Percentiles rank a stretch among this genome's conserved stretches.
phyloP scores from a whole-genome alignment of 2,329 filamentous ascomycete genomes.

The Bipolaris sorokiniana region DNA sequence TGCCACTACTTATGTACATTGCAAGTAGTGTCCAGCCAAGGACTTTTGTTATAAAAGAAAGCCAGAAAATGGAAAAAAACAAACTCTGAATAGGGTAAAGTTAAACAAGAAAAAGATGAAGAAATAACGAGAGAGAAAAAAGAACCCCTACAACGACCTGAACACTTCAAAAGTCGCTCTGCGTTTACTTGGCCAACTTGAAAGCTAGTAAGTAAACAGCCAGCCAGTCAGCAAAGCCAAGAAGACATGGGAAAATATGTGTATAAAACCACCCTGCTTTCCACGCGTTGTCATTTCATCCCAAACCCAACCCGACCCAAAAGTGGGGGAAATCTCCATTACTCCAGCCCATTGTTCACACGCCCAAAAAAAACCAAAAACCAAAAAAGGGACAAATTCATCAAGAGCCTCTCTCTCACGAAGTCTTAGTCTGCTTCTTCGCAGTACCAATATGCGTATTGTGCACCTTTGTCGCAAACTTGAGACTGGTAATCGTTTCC shows the following conservation, averaged over 20 bases:
- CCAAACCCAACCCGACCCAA: too few relatives aligned
- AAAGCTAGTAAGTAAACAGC: not conserved
- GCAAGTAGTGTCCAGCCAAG: too few relatives aligned
- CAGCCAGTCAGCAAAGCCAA: not conserved
- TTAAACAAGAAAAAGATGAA: too few relatives aligned
- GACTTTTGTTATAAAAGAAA: too few relatives aligned
- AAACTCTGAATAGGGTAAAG: too few relatives aligned
- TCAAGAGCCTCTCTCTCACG: not conserved
- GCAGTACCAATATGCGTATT: slow-evolving; percentile 93
- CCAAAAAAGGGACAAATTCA: not conserved
- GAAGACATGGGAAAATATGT: not conserved
- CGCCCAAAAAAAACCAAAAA: not conserved
- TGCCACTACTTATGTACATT: too few relatives aligned
- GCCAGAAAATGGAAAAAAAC: too few relatives aligned
- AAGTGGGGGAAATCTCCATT: too few relatives aligned
- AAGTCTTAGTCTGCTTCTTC: slow-evolving; percentile 71
- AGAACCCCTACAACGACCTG: not conserved
- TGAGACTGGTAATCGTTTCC: slow-evolving; percentile 91
- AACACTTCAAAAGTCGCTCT: slow-evolving; percentile 4
- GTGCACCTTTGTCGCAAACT: slow-evolving; percentile 94
- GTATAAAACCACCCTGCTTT: not conserved
- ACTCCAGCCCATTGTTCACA: not conserved
- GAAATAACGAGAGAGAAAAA: not conserved
- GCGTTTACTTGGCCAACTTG: not conserved
- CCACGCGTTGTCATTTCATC: too few relatives aligned